These are phyloP conservation scores for Alternaria sp. DNA, from an alignment of 2,329 filamentous ascomycete genomes.

Conservation along the genomic window DNA sequence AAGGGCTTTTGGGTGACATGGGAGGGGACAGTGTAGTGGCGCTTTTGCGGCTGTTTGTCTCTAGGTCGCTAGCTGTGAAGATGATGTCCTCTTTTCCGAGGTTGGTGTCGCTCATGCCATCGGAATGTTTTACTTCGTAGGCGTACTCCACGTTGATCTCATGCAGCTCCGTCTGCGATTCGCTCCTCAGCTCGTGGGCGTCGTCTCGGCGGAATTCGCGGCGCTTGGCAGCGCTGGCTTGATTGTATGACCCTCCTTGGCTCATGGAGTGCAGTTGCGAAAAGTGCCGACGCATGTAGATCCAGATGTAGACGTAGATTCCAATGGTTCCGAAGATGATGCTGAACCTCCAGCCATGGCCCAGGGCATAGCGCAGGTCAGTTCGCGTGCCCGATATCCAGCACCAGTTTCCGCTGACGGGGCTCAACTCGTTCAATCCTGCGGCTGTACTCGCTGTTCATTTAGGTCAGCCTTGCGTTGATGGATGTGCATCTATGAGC, in stretches of 20 bases:
- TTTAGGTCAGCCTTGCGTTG: background rate
- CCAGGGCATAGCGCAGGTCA: slow-evolving; percentile 4
- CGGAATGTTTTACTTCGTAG: slow-evolving; percentile 4
- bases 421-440: background rate
- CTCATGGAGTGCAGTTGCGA: background rate
- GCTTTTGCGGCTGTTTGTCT: background rate
- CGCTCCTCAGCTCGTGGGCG: background rate
- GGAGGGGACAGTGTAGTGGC: background rate
- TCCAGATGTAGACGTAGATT: slow-evolving; percentile 11
- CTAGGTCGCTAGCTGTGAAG: background rate
- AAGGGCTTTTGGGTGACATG: background rate
- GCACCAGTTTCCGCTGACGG: slow-evolving; percentile 13
- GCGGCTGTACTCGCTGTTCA: slow-evolving; percentile 2
- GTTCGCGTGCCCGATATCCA: slow-evolving; percentile 8
- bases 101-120: slow-evolving; percentile 9
- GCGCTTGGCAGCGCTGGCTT: background rate
- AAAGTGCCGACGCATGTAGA: slow-evolving; percentile 6
- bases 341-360: slow-evolving; percentile 6
- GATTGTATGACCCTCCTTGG: background rate
- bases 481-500: background rate
- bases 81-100: background rate
- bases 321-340: slow-evolving; percentile 6
- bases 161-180: slow-evolving; percentile 4
- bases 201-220: background rate
- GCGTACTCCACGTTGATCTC: slow-evolving; percentile 9